These are phyloP conservation scores for Asterella californica DNA, from an alignment of 225 moss, liverwort and hornwort species.

Conservation along the genomic window DNA sequence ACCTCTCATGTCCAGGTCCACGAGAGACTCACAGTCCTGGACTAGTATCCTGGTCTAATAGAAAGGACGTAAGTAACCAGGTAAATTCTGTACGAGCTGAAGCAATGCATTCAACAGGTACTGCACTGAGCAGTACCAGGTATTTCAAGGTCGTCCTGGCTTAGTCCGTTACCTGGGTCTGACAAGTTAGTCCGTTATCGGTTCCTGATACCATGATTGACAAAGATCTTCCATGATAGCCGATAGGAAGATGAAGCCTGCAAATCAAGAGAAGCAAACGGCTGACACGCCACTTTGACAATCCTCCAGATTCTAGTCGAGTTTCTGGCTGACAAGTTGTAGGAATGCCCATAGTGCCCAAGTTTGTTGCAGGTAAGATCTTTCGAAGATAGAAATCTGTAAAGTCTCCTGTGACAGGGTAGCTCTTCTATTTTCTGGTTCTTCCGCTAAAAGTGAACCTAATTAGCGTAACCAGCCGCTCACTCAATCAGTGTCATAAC, in stretches of 20 bases:
- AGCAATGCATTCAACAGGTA: background rate
- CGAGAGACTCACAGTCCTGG: background rate
- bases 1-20: background rate
- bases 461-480: too few relatives aligned
- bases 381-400: slow-evolving; percentile 96
- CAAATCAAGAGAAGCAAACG: background rate
- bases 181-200: slow-evolving; percentile 56
- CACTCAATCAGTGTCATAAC: too few relatives aligned
- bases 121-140: background rate
- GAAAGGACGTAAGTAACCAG: background rate
- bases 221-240: slow-evolving; percentile 90
- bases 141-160: background rate
- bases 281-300: background rate
- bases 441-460: slow-evolving; percentile 33
- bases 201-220: slow-evolving; percentile 86
- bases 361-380: slow-evolving; percentile 83
- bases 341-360: slow-evolving; percentile 49
- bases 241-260: slow-evolving; percentile 95
- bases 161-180: slow-evolving; percentile 68
- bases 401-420: slow-evolving; percentile 82
- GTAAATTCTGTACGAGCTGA: too few relatives aligned
- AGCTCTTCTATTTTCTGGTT: slow-evolving; percentile 84
- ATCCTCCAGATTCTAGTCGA: background rate
- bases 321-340: background rate
- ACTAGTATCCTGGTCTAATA: background rate